Evolutionary conservation across 2,329 filamentous ascomycete species (phyloP).

Genomic region (Blastomyces percursus): DNA sequence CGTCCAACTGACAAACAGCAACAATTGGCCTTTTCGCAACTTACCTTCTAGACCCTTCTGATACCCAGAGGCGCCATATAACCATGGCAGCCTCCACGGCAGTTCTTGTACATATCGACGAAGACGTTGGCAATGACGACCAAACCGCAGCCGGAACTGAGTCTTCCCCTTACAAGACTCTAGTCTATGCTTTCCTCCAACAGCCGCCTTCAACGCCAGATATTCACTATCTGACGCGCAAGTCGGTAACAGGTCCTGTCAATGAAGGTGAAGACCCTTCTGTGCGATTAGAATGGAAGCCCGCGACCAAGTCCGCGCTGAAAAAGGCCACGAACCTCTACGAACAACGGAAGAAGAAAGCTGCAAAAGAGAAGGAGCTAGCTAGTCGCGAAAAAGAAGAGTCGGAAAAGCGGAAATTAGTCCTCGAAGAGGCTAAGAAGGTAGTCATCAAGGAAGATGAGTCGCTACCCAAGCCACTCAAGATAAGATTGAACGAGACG

Average conservation of each 20-base stretch:
- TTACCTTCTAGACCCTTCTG: neutral
- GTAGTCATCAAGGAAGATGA: slow-evolving; percentile 58
- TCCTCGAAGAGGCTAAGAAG: slow-evolving; percentile 75
- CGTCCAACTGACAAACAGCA: neutral
- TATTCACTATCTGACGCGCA: slow-evolving; percentile 56
- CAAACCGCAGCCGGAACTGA: slow-evolving; percentile 56
- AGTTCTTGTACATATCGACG: slow-evolving; percentile 62
- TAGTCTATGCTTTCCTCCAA: slow-evolving; percentile 66
- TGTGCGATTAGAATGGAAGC: slow-evolving; percentile 62
- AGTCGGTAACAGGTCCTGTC: slow-evolving; percentile 52
- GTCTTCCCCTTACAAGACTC: slow-evolving; percentile 66
- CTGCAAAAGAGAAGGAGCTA: slow-evolving; percentile 62
- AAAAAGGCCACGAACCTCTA: slow-evolving; percentile 73
- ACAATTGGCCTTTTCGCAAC: neutral
- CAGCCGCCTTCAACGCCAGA: slow-evolving; percentile 46
- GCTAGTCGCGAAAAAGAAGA: slow-evolving; percentile 63
- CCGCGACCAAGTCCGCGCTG: slow-evolving; percentile 67
- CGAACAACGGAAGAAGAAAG: slow-evolving; percentile 73
- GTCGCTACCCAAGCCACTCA: slow-evolving; percentile 60
- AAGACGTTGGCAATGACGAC: slow-evolving; percentile 65
- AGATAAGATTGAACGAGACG: slow-evolving; percentile 65
- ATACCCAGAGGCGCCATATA: neutral
- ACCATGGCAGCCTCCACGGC: slow-evolving; percentile 11
- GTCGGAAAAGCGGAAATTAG: slow-evolving; percentile 56
- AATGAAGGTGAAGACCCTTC: slow-evolving; percentile 53